Evolutionary conservation across 2,329 filamentous ascomycete genomes (phyloP).

Genomic region (Microcyclospora tardicrescens): DNA sequence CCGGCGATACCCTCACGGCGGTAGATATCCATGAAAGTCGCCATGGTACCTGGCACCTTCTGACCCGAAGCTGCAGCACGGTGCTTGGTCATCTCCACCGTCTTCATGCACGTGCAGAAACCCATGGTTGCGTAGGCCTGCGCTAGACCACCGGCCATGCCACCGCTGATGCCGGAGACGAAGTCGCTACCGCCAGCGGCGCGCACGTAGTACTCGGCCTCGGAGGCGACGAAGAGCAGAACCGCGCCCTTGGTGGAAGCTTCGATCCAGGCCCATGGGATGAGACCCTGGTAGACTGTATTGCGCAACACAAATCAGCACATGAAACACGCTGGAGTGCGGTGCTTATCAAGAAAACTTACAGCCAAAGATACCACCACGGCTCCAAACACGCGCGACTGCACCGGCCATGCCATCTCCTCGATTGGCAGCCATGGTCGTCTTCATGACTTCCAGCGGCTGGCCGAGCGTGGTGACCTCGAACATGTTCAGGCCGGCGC

Average conservation of each 20-base stretch:
- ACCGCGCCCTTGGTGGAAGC: slow-evolving; percentile 98
- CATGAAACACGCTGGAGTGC: not conserved
- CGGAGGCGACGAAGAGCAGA: slow-evolving; percentile 95
- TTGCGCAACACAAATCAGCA: not conserved
- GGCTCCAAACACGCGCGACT: slow-evolving; percentile 78
- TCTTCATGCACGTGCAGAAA: slow-evolving; percentile 99
- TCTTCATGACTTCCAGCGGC: slow-evolving; percentile 97
- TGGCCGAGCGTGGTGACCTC: slow-evolving; percentile 64
- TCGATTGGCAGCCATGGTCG: slow-evolving; percentile 97
- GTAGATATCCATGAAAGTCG: slow-evolving; percentile 96
- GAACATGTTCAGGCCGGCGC: slow-evolving; percentile 90
- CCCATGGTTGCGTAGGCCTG: slow-evolving; percentile 99
- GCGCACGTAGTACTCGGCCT: slow-evolving; percentile 91
- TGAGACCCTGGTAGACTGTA: slow-evolving; percentile 95
- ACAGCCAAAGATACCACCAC: slow-evolving; percentile 92
- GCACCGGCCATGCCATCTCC: slow-evolving; percentile 72
- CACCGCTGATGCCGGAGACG: slow-evolving; percentile 73
- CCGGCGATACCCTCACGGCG: slow-evolving; percentile 82
- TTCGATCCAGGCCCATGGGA: slow-evolving; percentile 99
- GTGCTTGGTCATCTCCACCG: slow-evolving; percentile 97
- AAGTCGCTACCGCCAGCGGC: slow-evolving; percentile 69
- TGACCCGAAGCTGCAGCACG: slow-evolving; percentile 76
- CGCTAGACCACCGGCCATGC: slow-evolving; percentile 86
- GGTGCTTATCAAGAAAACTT: slow-evolving; percentile 40
- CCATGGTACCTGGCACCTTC: slow-evolving; percentile 80